Evolutionary conservation across 352 stramenopile species (phyloP).

Genomic region (Phytopythium oedochilum): DNA sequence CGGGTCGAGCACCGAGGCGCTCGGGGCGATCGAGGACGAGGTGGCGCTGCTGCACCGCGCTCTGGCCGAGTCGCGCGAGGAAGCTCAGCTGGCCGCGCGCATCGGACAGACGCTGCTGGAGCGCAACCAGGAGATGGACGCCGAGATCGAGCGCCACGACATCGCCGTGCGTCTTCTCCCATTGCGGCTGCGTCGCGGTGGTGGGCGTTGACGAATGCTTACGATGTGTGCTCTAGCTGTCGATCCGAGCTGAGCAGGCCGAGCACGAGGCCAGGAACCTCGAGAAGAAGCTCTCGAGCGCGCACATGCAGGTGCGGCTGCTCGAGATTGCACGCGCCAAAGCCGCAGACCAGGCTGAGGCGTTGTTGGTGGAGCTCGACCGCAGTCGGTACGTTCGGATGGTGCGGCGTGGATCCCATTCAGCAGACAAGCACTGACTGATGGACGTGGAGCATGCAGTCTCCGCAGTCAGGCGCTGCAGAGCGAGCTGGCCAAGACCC

Average conservation of each 20-base stretch:
- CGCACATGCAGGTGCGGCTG: slow-evolving; percentile 27
- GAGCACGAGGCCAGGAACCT: slow-evolving; percentile 38
- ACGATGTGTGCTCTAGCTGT: slow-evolving; percentile 13
- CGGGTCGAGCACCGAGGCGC: not conserved
- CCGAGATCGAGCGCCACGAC: slow-evolving; percentile 8
- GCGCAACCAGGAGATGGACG: slow-evolving; percentile 21
- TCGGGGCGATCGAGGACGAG: not conserved
- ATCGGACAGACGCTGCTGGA: slow-evolving; percentile 20
- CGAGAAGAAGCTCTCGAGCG: slow-evolving; percentile 23
- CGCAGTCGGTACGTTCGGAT: not conserved
- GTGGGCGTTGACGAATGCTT: not conserved
- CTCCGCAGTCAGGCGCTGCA: slow-evolving; percentile 14
- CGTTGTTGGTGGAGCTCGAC: slow-evolving; percentile 6
- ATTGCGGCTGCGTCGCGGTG: not conserved
- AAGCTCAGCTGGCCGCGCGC: slow-evolving; percentile 17
- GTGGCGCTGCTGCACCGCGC: slow-evolving; percentile 4
- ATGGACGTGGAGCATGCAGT: slow-evolving; percentile 2
- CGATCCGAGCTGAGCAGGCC: slow-evolving; percentile 31
- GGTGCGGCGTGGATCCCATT: too few relatives aligned
- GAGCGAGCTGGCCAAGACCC: slow-evolving; percentile 13
- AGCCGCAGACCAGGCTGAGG: slow-evolving; percentile 25
- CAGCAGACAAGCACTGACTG: not conserved
- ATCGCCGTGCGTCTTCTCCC: not conserved
- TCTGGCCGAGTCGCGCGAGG: slow-evolving; percentile 18
- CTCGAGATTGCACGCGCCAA: slow-evolving; percentile 33